These are phyloP conservation scores for Anthracocystis panici-leucophaei DNA, from an alignment of 1,284 basidiomycete species.

Conservation along the genomic window DNA sequence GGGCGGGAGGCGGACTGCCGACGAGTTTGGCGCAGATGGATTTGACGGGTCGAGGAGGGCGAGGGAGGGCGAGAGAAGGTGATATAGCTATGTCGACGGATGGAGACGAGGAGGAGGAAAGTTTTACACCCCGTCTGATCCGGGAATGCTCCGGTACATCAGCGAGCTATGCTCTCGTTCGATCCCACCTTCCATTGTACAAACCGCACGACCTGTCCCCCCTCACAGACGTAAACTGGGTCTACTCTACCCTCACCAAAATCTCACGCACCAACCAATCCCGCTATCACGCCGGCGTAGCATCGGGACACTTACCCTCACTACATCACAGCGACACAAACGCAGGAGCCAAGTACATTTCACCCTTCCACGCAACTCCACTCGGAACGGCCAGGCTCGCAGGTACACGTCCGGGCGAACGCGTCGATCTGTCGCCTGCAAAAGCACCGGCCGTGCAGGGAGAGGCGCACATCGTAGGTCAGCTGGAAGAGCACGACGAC, in stretches of 20 bases:
- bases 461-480: conserved; percentile 21
- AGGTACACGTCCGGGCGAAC: conserved; percentile 25
- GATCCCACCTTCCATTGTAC: conserved; percentile 75
- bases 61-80: neutral
- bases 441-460: conserved; percentile 11
- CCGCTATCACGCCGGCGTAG: conserved; percentile 23
- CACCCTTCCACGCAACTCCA: conserved; percentile 4
- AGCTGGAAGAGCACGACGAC: conserved; percentile 8
- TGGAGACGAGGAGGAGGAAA: neutral
- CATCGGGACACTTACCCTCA: conserved; percentile 8
- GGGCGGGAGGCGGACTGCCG: neutral
- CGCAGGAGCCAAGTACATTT: conserved; percentile 21
- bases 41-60: conserved; percentile 10
- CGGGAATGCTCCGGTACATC: conserved; percentile 90
- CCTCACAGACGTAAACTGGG: conserved; percentile 87
- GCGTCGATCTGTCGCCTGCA: conserved; percentile 37
- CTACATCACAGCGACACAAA: conserved; percentile 17
- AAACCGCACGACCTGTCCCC: conserved; percentile 86
- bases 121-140: conserved; percentile 73
- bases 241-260: conserved; percentile 80
- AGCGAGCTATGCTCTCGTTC: conserved; percentile 82
- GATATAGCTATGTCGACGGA: conserved; percentile 7
- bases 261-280: conserved; percentile 71
- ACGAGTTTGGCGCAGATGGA: conserved; percentile 11
- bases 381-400: neutral